phyloP scores from a whole-genome alignment of 1,284 basidiomycete species.

The Pseudozyma tsukubaensis region DNA sequence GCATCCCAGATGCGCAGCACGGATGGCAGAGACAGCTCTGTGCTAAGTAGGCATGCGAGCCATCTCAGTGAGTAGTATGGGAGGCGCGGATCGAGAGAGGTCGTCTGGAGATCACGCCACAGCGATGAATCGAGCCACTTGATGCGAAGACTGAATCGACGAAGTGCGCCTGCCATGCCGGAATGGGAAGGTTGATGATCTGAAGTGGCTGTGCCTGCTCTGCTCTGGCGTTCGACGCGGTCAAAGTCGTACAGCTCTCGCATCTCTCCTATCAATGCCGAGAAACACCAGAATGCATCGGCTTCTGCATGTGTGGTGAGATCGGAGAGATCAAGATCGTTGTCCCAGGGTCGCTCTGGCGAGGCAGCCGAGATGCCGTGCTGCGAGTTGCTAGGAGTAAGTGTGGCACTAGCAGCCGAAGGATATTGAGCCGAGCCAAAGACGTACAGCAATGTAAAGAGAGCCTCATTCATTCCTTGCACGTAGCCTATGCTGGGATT shows the following conservation, averaged over 20 bases:
- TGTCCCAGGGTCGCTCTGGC: constrained; percentile 17
- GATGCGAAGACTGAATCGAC: constrained; percentile 55
- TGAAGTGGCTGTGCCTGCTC: constrained; percentile 12
- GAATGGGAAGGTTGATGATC: constrained; percentile 18
- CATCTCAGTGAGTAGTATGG: constrained; percentile 67
- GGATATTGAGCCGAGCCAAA: constrained; percentile 44
- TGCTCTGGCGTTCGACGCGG: constrained; percentile 47
- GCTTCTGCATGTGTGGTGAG: constrained; percentile 56
- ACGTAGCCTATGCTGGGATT: constrained; percentile 66
- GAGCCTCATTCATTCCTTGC: constrained; percentile 66
- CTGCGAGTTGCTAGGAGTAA: constrained; percentile 27
- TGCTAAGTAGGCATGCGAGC: constrained; percentile 63
- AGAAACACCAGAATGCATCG: constrained; percentile 68
- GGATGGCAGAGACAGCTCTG: constrained; percentile 59
- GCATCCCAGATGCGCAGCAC: constrained; percentile 65
- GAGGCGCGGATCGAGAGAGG: constrained; percentile 58
- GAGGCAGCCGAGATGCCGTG: constrained; percentile 8
- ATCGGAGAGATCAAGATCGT: constrained; percentile 26
- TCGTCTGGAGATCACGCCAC: constrained; percentile 46
- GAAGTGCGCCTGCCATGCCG: constrained; percentile 60
- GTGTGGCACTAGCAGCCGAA: not conserved
- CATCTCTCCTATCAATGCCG: constrained; percentile 60
- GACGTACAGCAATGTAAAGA: constrained; percentile 61
- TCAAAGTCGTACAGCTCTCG: constrained; percentile 67
- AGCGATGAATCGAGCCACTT: constrained; percentile 56